Conservation (phyloP, 2,329 filamentous ascomycete species). For the Apiospora phragmitis region DNA sequence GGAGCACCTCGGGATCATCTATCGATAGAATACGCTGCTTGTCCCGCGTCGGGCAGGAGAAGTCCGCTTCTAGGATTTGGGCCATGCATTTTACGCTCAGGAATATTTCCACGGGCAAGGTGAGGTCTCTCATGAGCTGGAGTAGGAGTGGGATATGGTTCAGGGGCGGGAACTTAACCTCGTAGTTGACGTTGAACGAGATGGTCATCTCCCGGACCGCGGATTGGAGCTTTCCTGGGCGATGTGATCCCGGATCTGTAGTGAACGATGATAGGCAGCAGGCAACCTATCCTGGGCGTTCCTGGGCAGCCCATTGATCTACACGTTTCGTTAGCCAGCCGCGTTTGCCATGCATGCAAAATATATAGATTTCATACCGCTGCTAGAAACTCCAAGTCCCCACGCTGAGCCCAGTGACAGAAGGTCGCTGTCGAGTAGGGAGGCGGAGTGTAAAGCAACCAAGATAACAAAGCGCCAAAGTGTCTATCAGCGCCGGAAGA, state of each 20-base stretch:
- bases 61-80: conserved; percentile 50
- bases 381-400: conserved; percentile 70
- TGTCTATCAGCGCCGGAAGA: conserved; percentile 71
- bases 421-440: conserved; percentile 74
- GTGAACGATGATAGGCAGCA: conserved; percentile 55
- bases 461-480: conserved; percentile 77
- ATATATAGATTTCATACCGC: conserved; percentile 49
- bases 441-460: conserved; percentile 73
- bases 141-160: conserved; percentile 70
- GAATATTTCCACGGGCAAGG: conserved; percentile 73
- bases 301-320: conserved; percentile 60
- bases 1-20: conserved; percentile 71
- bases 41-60: conserved; percentile 55
- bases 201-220: conserved; percentile 61
- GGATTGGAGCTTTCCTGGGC: conserved; percentile 62
- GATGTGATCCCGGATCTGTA: conserved; percentile 55
- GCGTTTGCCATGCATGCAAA: neutral
- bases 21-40: conserved; percentile 45
- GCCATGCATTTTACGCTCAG: conserved; percentile 58
- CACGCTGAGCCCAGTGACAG: conserved; percentile 63
- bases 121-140: conserved; percentile 68
- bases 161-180: conserved; percentile 69
- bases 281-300: conserved; percentile 68
- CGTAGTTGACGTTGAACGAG: conserved; percentile 67
- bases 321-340: neutral